Evolutionary conservation across 148 eudicot genomes (phyloP).

Genomic region (Amaranthus palmeri): DNA sequence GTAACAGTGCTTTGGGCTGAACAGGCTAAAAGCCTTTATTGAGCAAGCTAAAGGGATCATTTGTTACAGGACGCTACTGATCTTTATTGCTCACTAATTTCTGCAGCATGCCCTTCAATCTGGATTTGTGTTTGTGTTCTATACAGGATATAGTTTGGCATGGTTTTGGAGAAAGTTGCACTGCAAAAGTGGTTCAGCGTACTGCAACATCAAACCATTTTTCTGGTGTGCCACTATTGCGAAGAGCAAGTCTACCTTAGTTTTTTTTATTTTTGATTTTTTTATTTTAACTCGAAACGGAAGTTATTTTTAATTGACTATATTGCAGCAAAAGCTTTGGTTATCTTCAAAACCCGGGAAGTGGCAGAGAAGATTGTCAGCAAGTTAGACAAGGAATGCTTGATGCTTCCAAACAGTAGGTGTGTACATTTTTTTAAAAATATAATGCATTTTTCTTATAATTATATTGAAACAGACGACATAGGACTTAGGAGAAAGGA

Average conservation of each 20-base stretch:
- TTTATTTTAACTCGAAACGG: neutral
- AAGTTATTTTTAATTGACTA: neutral
- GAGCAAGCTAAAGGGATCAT: too few species aligned
- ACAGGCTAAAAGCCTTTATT: too few species aligned
- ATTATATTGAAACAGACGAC: neutral
- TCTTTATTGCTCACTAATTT: neutral
- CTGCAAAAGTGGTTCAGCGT: slow-evolving; percentile 50
- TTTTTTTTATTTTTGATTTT: too few species aligned
- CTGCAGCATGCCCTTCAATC: neutral
- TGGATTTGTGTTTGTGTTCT: slow-evolving; percentile 12
- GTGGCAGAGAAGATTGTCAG: slow-evolving; percentile 42
- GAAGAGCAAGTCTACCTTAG: neutral
- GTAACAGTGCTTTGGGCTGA: too few species aligned
- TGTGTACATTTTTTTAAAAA: slow-evolving; percentile 10
- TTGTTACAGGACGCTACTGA: too few species aligned
- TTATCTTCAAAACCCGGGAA: slow-evolving; percentile 41
- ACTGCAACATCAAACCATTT: slow-evolving; percentile 45
- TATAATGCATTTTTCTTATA: neutral
- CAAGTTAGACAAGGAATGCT: slow-evolving; percentile 41
- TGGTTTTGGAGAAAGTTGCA: slow-evolving; percentile 49
- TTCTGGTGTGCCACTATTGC: slow-evolving; percentile 41
- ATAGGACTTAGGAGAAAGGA: neutral
- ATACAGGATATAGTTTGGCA: slow-evolving; percentile 62
- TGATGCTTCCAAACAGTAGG: slow-evolving; percentile 64
- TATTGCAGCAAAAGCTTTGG: slow-evolving; percentile 52